phyloP scores from a whole-genome alignment of 306 rosid species.

The Glycyrrhiza uralensis region DNA sequence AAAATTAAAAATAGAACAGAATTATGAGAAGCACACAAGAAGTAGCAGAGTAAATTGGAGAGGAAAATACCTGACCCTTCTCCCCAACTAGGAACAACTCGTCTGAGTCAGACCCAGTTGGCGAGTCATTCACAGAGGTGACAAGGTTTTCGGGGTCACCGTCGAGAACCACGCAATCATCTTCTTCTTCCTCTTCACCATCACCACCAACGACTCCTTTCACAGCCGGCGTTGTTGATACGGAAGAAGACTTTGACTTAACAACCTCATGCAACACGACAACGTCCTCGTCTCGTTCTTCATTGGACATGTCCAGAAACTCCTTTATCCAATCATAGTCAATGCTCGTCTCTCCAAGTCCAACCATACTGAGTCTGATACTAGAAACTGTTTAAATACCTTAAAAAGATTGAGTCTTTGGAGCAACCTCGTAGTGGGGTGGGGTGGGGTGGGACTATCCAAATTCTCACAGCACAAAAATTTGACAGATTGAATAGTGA shows the following conservation, averaged over 20 bases:
- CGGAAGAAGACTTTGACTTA: constrained; percentile 35
- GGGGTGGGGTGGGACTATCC: too few species aligned
- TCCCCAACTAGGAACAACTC: constrained; percentile 66
- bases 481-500: too few species aligned
- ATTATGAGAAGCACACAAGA: not conserved
- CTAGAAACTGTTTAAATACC: too few species aligned
- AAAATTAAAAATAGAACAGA: not conserved
- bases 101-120: constrained; percentile 56
- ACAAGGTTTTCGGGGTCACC: constrained; percentile 55
- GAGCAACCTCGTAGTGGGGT: too few species aligned
- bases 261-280: constrained; percentile 35
- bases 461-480: too few species aligned
- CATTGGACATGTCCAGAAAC: constrained; percentile 33
- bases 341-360: not conserved
- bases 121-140: constrained; percentile 14
- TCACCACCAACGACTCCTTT: constrained; percentile 30
- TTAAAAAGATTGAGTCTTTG: too few species aligned
- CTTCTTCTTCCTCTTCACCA: constrained; percentile 38
- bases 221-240: not conserved
- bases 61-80: constrained; percentile 75
- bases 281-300: constrained; percentile 28
- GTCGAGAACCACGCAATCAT: constrained; percentile 70
- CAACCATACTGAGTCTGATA: too few species aligned
- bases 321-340: constrained; percentile 47
- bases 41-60: not conserved